Percentiles rank a stretch among this genome's conserved stretches.
Conservation (phyloP, 139 green algal species). For the Raphidocelis subcapitata region DNA sequence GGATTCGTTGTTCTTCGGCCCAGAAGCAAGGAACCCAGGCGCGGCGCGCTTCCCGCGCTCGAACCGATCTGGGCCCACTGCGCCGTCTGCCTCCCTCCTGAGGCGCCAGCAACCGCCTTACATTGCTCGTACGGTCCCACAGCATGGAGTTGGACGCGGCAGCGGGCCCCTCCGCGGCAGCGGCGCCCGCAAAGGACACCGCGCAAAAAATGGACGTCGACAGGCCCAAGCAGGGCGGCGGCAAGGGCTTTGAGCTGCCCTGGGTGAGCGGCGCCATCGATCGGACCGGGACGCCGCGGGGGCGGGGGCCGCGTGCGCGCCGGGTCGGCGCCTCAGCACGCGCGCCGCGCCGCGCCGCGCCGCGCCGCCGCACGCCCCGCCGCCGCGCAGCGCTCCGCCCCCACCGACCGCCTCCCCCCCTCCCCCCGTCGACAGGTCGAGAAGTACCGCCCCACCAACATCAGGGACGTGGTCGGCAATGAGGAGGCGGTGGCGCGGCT, state of each 20-base stretch:
- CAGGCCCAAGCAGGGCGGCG: neutral
- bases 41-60: too few relatives aligned
- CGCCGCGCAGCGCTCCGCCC: too few relatives aligned
- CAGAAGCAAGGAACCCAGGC: too few relatives aligned
- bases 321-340: neutral
- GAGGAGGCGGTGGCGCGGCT: slow-evolving; percentile 88
- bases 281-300: neutral
- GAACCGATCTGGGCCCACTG: too few relatives aligned
- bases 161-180: too few relatives aligned
- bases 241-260: slow-evolving; percentile 6
- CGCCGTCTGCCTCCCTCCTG: too few relatives aligned
- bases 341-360: neutral
- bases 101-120: too few relatives aligned
- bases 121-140: too few relatives aligned
- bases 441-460: slow-evolving; percentile 88
- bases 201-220: neutral
- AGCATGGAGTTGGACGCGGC: too few relatives aligned
- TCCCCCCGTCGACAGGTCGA: slow-evolving; percentile 58
- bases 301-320: neutral
- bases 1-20: too few relatives aligned
- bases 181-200: too few relatives aligned
- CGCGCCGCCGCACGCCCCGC: too few relatives aligned
- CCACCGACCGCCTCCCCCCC: neutral
- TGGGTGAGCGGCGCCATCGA: neutral
- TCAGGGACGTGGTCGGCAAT: slow-evolving; percentile 96